These are phyloP conservation scores for Rhizomucor miehei DNA, from an alignment of 371 early-diverging fungal genomes.

Conservation along the genomic window DNA sequence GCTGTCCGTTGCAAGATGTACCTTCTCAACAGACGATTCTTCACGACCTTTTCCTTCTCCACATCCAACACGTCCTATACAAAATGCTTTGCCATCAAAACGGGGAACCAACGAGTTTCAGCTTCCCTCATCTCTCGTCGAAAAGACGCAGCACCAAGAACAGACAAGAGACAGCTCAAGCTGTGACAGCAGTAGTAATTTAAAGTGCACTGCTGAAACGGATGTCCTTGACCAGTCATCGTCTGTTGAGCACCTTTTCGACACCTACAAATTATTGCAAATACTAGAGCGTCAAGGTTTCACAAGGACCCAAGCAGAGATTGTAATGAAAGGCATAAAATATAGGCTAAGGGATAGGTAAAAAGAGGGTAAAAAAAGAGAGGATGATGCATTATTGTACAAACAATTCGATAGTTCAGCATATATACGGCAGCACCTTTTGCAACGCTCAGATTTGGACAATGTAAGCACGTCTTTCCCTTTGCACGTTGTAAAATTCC, in stretches of 20 bases:
- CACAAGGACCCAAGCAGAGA: constrained; percentile 65
- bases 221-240: background rate
- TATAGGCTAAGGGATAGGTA: constrained; percentile 54
- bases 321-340: constrained; percentile 74
- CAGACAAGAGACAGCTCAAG: constrained; percentile 1
- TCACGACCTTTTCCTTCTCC: constrained; percentile 41
- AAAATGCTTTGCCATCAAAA: background rate
- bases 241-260: constrained; percentile 47
- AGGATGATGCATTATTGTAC: background rate
- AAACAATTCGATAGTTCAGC: constrained; percentile 12
- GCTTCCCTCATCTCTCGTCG: too few relatives aligned
- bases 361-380: constrained; percentile 17
- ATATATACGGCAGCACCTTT: constrained; percentile 15
- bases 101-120: background rate
- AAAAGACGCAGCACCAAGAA: background rate
- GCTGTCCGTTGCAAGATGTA: too few relatives aligned
- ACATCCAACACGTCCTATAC: constrained; percentile 32
- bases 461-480: too few relatives aligned
- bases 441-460: constrained; percentile 51
- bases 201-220: background rate
- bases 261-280: constrained; percentile 68
- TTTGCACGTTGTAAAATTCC: constrained; percentile 12
- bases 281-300: constrained; percentile 65
- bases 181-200: constrained; percentile 1
- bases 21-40: constrained; percentile 11